phyloP scores from a whole-genome alignment of 176 grass and related monocot species.

The Chloris gayana region DNA sequence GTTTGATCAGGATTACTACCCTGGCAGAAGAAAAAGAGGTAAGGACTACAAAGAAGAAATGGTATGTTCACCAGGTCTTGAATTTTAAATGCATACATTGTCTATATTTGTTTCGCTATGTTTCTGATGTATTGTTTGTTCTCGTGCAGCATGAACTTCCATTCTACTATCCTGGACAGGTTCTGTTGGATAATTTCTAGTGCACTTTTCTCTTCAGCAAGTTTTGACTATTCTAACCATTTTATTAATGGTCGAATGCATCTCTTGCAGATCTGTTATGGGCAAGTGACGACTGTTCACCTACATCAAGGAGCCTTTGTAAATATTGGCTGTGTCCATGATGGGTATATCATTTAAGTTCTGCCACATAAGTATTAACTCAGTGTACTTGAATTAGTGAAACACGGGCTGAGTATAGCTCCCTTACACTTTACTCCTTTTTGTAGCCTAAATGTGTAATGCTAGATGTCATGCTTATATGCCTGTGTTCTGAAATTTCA shows the following conservation, averaged over 20 bases:
- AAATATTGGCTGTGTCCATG: slow-evolving; percentile 85
- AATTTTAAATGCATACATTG: not conserved
- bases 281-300: slow-evolving; percentile 75
- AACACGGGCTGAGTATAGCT: not conserved
- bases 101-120: not conserved
- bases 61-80: slow-evolving; percentile 61
- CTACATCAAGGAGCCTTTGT: slow-evolving; percentile 96
- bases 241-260: slow-evolving; percentile 14
- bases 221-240: slow-evolving; percentile 13
- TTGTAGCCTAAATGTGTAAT: not conserved
- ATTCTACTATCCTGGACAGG: slow-evolving; percentile 99
- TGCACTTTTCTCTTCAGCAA: slow-evolving; percentile 28
- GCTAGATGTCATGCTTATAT: slow-evolving; percentile 15
- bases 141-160: slow-evolving; percentile 92
- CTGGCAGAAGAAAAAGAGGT: slow-evolving; percentile 95
- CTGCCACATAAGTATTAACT: slow-evolving; percentile 6
- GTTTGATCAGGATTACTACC: slow-evolving; percentile 98
- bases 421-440: not conserved
- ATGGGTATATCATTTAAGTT: slow-evolving; percentile 58
- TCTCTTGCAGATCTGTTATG: slow-evolving; percentile 73
- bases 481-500: not conserved
- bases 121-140: slow-evolving; percentile 45
- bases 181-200: slow-evolving; percentile 41
- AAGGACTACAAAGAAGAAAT: slow-evolving; percentile 93
- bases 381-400: slow-evolving; percentile 23